phyloP scores from a whole-genome alignment of 768 basidiomycete genomes.

The Cystoderma amianthinum region DNA sequence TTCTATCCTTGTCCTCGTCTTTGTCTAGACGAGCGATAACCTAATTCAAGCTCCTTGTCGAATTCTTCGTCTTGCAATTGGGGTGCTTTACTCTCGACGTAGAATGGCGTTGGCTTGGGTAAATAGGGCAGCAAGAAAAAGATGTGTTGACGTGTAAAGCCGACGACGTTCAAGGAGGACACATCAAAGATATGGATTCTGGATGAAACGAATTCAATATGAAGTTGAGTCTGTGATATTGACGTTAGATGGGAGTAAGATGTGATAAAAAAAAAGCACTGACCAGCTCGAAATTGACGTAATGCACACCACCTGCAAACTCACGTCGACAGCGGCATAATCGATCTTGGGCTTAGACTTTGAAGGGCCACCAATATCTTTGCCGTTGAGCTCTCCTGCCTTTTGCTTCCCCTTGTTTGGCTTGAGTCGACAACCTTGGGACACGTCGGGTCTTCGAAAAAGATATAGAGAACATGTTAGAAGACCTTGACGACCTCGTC shows the following conservation, averaged over 20 bases:
- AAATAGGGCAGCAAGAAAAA: constrained; percentile 36
- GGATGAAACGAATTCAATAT: too few relatives aligned
- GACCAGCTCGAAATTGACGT: constrained; percentile 49
- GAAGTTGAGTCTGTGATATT: too few relatives aligned
- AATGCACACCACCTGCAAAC: constrained; percentile 33
- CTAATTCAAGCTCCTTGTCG: constrained; percentile 36
- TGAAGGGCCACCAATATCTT: constrained; percentile 19
- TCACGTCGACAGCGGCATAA: constrained; percentile 41
- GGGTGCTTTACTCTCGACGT: constrained; percentile 16
- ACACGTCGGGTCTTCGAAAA: too few relatives aligned
- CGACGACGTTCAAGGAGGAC: too few relatives aligned
- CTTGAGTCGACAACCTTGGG: too few relatives aligned
- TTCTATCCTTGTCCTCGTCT: constrained; percentile 11
- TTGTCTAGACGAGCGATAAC: constrained; percentile 28
- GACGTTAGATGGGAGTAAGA: too few relatives aligned
- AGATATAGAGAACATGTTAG: too few relatives aligned
- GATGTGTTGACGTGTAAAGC: constrained; percentile 68
- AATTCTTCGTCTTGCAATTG: constrained; percentile 38
- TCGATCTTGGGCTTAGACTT: constrained; percentile 43
- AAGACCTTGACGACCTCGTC: too few relatives aligned
- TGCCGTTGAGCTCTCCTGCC: constrained; percentile 23
- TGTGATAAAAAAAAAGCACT: constrained; percentile 11
- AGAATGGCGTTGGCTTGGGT: constrained; percentile 17
- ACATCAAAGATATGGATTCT: too few relatives aligned
- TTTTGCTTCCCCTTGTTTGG: too few relatives aligned